phyloP scores from a whole-genome alignment of 352 stramenopile genomes.

The Phytophthora palmivora region DNA sequence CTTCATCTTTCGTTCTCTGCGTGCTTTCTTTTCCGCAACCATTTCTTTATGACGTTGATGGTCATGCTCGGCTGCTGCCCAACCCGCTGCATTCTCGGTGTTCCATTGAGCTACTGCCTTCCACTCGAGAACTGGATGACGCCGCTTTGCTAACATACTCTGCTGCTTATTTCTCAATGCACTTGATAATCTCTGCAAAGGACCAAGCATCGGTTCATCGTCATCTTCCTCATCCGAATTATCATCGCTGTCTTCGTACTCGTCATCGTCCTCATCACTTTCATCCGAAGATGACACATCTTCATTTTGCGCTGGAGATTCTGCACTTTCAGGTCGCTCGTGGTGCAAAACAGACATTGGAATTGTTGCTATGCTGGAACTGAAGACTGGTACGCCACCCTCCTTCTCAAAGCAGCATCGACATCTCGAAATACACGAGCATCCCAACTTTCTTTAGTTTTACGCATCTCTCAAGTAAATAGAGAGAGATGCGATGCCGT shows the following conservation, averaged over 20 bases:
- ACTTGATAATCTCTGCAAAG: conserved; percentile 33
- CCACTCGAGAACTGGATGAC: conserved; percentile 62
- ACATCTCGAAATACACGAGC: conserved; percentile 16
- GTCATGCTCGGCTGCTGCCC: conserved; percentile 36
- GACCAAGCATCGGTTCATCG: conserved; percentile 19
- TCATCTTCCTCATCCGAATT: conserved; percentile 42
- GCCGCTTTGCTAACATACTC: conserved; percentile 43
- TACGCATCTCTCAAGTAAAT: too few relatives aligned
- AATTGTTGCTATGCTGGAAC: conserved; percentile 7
- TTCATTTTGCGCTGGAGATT: conserved; percentile 11
- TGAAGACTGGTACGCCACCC: background rate
- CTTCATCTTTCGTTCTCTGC: conserved; percentile 53
- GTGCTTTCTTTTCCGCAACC: conserved; percentile 39
- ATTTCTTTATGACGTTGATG: conserved; percentile 19
- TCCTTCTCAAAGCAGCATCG: background rate
- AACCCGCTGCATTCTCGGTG: conserved; percentile 43
- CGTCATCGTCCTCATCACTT: conserved; percentile 34
- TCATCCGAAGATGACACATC: conserved; percentile 16
- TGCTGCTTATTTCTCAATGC: conserved; percentile 49
- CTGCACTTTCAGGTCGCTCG: conserved; percentile 5
- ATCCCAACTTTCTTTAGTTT: too few relatives aligned
- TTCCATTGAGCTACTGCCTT: conserved; percentile 50
- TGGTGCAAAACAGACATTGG: conserved; percentile 1
- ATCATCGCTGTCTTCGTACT: conserved; percentile 43
- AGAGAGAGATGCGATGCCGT: conserved; percentile 12